Base-by-base conservation (phyloP, 352 stramenopile genomes). In the Pythium plurisporium region DNA sequence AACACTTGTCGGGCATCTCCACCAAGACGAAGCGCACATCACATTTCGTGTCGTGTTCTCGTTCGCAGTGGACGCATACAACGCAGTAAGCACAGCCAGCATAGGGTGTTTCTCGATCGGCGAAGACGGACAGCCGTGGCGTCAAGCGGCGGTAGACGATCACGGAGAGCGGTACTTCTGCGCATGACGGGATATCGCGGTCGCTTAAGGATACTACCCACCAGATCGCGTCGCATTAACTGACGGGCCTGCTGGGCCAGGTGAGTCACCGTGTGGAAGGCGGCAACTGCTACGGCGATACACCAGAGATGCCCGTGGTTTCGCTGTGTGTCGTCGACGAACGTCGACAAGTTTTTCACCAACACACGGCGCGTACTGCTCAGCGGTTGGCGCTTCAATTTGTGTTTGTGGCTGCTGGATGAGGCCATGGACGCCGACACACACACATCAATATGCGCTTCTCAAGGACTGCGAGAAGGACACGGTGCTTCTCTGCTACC, bases 291-390 rank as follows among this genome's bases (percentile, higher is more conserved):
- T 62, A 62, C 29, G 33, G 38, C 17, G 20, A 26, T 22, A 3
- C 11, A 34, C 15, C 5, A 19, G 45, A 31, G 5, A 15, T 46
- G 31, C 34, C 20, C 22, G 20, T 56, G 17, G 47, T 36, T 7
- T 17, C 38, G 36, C 37, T 62, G 20, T 62, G 55, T 7, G 55
- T 56, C n/a, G n/a, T n/a, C n/a, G 36, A 51, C 55, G 44, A 56
- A 47, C 29, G 29, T 44, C n/a, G 25, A 44, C 26, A 30, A 31
- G 20, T 43, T 51, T 17, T 50, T 62, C 7, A 9, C 55, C 15
- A 4, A 29, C n/a, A 36, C 51, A 26, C 34, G 45, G 23, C 40
- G 38, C 44, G 45, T 62, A 20, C 25, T 33, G 30, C 44, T 43
- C 6, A 49, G 31, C 10, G 15, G 22, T 20, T 62, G 45, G 55